A percentile compares a stretch with the other conserved stretches of the same genome.
Conservation (phyloP, 208 protist genomes). For the Trypanosoma rangeli region DNA sequence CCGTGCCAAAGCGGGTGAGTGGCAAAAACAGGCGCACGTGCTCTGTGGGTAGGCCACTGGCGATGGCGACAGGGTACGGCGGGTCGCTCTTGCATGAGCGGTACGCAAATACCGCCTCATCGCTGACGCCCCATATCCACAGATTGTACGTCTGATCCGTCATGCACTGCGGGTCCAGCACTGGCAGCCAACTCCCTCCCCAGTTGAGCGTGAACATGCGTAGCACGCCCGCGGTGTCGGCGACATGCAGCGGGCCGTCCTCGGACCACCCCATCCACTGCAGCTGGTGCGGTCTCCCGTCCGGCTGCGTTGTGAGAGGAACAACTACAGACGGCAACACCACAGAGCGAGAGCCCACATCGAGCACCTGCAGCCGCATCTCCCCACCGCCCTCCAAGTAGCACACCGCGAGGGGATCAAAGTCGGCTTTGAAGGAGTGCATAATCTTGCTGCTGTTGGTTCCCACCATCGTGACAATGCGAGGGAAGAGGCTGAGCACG, state of each 20-base stretch:
- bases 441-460: slow-evolving; percentile 67
- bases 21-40: slow-evolving; percentile 66
- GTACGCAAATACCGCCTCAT: slow-evolving; percentile 65
- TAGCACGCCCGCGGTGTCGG: slow-evolving; percentile 83
- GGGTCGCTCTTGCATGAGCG: slow-evolving; percentile 54
- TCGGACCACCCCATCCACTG: slow-evolving; percentile 90
- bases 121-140: slow-evolving; percentile 68
- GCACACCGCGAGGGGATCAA: slow-evolving; percentile 75
- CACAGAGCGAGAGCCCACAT: slow-evolving; percentile 53
- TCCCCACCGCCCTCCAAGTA: slow-evolving; percentile 49
- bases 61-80: slow-evolving; percentile 71
- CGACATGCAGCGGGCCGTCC: slow-evolving; percentile 80
- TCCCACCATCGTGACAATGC: slow-evolving; percentile 83
- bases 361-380: slow-evolving; percentile 66
- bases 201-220: slow-evolving; percentile 75
- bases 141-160: slow-evolving; percentile 41
- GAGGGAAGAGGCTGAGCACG: slow-evolving; percentile 73
- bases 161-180: slow-evolving; percentile 66
- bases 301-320: slow-evolving; percentile 52
- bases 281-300: slow-evolving; percentile 63
- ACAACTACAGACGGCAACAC: slow-evolving; percentile 43
- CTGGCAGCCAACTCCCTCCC: slow-evolving; percentile 80
- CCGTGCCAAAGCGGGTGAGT: slow-evolving; percentile 40
- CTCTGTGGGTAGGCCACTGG: slow-evolving; percentile 66
- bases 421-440: slow-evolving; percentile 52